phyloP scores from a whole-genome alignment of 73 alveolate species.

The Uronychia setigera region DNA sequence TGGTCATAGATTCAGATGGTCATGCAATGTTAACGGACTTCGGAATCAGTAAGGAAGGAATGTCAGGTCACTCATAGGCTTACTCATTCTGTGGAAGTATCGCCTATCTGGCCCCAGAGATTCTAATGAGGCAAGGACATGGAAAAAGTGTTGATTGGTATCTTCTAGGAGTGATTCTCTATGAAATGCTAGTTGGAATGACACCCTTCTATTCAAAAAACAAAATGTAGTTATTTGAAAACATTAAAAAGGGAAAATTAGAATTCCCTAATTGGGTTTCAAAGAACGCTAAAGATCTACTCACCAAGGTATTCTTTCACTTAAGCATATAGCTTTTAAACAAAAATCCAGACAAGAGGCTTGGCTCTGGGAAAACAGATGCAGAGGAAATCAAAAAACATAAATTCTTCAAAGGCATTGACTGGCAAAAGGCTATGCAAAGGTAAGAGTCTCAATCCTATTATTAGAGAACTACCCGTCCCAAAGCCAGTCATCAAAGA shows the following conservation, averaged over 20 bases:
- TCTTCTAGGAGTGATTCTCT: conserved; percentile 79
- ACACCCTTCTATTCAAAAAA: conserved; percentile 77
- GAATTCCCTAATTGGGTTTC: background rate
- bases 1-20: conserved; percentile 79
- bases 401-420: conserved; percentile 68
- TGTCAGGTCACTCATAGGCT: conserved; percentile 5
- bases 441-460: background rate
- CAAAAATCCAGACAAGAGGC: conserved; percentile 27
- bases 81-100: conserved; percentile 78
- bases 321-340: background rate
- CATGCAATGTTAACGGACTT: conserved; percentile 85
- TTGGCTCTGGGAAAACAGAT: conserved; percentile 73
- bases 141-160: conserved; percentile 84
- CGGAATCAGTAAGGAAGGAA: conserved; percentile 74
- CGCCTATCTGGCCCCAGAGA: conserved; percentile 89
- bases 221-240: background rate
- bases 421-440: conserved; percentile 56
- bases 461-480: background rate
- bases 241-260: background rate
- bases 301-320: background rate
- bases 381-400: conserved; percentile 72
- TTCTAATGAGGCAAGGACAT: conserved; percentile 70
- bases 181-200: conserved; percentile 81
- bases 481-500: conserved; percentile 4
- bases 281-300: background rate